Evolutionary conservation across 1,284 basidiomycete genomes (phyloP), one percentile per base, ranked within the genome.

Genomic region (Earliella scabrosa): DNA sequence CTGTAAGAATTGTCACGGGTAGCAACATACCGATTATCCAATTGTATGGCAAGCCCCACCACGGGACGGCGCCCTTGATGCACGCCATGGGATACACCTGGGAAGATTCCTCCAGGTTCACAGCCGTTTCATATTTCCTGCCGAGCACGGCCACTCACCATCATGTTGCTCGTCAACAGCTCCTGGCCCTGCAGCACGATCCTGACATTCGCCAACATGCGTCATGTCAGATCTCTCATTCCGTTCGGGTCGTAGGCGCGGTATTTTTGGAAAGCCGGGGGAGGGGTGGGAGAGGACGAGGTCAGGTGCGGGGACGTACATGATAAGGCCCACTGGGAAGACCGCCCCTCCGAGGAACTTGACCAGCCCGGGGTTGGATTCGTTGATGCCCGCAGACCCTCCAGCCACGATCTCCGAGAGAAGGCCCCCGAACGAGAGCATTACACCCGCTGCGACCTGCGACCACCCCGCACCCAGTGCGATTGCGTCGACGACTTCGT

Each of bases 301-400:
- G 36, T n/a, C 26, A 27, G 29, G 18, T 24, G 32, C 48, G 29
- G 11, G 20, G 24, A 68, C 78, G 60, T 65, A 89, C 87, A 90
- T 90, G 56, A 87, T 83, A 74, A 90, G 82, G 66, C 87, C 88
- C 2, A 88, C 85, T 7, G 88, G 88, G 70, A 90, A 90, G 24
- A 89, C 83, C 40, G 88, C 81, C 8, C 85, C 87, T 20, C 79
- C 79, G 2, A 90, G 68, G 24, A 88, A 66, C 65, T 86, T 89
- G 52, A 87, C 82, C 18, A 90, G 72, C 13, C 88, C 88, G 2
- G 87, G 87, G 61, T 89, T 86, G 50, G 71, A 73, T 18, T 71
- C 50, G 21, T 72, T 79, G 39, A 90, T 66, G 1, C 73, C 77
- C 0, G 73, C 67, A 0, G 88, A 81, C 6, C 88, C 88, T 24